A percentile compares a stretch with the other conserved stretches of the same genome.
These are phyloP conservation scores for Aspergillus japonicus DNA, from an alignment of 2,329 filamentous ascomycete species.

Conservation along the genomic window DNA sequence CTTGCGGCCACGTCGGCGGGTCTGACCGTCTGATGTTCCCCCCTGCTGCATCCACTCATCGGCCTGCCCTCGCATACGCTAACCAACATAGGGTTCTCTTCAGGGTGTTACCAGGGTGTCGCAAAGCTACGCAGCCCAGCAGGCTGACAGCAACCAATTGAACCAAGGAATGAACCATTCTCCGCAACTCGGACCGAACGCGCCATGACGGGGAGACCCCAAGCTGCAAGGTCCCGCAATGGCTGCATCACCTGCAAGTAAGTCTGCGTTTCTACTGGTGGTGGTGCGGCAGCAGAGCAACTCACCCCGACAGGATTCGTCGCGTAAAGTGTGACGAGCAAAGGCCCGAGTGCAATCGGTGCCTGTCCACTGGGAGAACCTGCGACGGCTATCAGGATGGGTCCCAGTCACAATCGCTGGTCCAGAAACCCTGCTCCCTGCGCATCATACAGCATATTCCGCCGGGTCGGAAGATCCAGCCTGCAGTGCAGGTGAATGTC, in stretches of 20 bases:
- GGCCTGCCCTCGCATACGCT: slow-evolving; percentile 1
- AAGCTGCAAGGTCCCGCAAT: not conserved
- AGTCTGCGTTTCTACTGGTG: not conserved
- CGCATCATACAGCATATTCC: slow-evolving; percentile 6
- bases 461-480: not conserved
- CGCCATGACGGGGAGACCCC: not conserved
- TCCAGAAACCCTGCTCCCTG: not conserved
- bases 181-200: not conserved
- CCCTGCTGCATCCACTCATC: not conserved
- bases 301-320: not conserved
- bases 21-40: not conserved
- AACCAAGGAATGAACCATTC: not conserved
- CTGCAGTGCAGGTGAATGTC: not conserved
- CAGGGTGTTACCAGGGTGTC: not conserved
- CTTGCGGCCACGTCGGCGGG: not conserved
- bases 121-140: not conserved
- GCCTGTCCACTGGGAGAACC: slow-evolving; percentile 3
- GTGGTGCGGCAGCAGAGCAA: too few relatives aligned
- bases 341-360: not conserved
- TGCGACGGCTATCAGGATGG: slow-evolving; percentile 1
- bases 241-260: slow-evolving; percentile 1
- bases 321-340: slow-evolving; percentile 7
- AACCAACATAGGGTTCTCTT: not conserved
- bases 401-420: not conserved
- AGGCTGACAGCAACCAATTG: not conserved